phyloP scores from a whole-genome alignment of 441 rosid species.

The Corymbia calophylla region DNA sequence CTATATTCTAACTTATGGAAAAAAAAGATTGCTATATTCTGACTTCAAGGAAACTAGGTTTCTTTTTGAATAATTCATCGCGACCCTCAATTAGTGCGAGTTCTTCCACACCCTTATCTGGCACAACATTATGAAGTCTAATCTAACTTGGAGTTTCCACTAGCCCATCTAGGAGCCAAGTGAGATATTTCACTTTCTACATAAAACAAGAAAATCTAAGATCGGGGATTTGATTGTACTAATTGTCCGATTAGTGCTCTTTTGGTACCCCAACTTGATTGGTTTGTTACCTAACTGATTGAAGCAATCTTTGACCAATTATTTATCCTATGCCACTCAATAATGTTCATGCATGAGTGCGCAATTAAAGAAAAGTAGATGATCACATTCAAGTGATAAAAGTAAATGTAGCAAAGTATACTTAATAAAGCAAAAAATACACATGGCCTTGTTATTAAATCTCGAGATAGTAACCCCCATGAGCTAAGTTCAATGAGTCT shows the following conservation, averaged over 20 bases:
- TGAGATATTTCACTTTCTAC: too few relatives aligned
- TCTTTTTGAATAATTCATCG: neutral
- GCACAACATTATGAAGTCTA: neutral
- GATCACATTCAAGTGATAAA: neutral
- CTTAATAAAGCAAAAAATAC: neutral
- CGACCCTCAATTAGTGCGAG: neutral
- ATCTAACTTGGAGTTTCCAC: neutral
- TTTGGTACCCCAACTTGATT: neutral
- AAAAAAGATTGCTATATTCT: neutral
- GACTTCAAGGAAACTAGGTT: neutral
- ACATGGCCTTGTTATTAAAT: neutral
- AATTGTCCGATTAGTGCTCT: neutral
- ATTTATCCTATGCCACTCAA: neutral
- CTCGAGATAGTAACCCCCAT: neutral
- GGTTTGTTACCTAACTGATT: neutral
- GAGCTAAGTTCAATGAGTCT: neutral
- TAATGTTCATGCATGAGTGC: neutral
- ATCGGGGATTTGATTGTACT: neutral
- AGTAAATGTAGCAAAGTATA: neutral
- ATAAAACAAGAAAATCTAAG: accelerated
- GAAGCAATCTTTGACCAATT: neutral
- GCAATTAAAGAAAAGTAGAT: neutral
- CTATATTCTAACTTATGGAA: neutral
- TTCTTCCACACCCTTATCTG: neutral
- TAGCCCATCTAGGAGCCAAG: neutral